Evolutionary conservation across 2,329 filamentous ascomycete species (phyloP).

Genomic region (Cercospora zeae-maydis): DNA sequence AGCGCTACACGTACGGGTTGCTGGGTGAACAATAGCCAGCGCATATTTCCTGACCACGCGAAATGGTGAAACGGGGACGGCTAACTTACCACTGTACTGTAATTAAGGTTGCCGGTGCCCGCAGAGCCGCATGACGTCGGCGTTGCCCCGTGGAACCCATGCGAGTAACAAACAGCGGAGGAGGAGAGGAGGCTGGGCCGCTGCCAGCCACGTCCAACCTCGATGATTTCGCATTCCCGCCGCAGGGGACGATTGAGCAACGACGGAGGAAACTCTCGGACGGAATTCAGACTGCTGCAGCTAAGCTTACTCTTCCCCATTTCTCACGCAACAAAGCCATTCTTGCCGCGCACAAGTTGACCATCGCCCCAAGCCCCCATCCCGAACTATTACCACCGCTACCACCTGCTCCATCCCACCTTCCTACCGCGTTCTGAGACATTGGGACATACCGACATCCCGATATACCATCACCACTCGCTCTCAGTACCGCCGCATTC

Average conservation of each 20-base stretch:
- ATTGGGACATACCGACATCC: background rate
- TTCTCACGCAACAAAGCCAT: background rate
- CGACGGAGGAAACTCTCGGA: background rate
- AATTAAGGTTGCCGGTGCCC: slow-evolving; percentile 2
- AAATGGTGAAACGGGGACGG: background rate
- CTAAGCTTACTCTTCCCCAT: slow-evolving; percentile 4
- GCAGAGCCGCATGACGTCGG: slow-evolving; percentile 11
- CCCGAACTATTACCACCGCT: slow-evolving; percentile 6
- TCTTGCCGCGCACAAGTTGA: slow-evolving; percentile 7
- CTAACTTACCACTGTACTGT: too few relatives aligned
- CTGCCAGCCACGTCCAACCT: slow-evolving; percentile 9
- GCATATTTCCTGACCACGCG: background rate
- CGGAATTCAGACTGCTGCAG: slow-evolving; percentile 1
- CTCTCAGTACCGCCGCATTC: slow-evolving; percentile 2
- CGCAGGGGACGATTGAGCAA: slow-evolving; percentile 7
- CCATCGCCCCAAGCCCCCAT: background rate
- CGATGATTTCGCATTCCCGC: slow-evolving; percentile 5
- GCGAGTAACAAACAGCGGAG: too few relatives aligned
- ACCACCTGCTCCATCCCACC: background rate
- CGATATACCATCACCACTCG: background rate
- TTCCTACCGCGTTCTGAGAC: background rate
- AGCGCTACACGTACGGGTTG: background rate
- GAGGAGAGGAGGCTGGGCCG: background rate
- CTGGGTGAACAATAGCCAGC: background rate
- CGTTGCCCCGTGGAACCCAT: background rate